These are phyloP conservation scores for Chloromonas sp. DNA, from an alignment of 163 green algal species.

Conservation along the genomic window DNA sequence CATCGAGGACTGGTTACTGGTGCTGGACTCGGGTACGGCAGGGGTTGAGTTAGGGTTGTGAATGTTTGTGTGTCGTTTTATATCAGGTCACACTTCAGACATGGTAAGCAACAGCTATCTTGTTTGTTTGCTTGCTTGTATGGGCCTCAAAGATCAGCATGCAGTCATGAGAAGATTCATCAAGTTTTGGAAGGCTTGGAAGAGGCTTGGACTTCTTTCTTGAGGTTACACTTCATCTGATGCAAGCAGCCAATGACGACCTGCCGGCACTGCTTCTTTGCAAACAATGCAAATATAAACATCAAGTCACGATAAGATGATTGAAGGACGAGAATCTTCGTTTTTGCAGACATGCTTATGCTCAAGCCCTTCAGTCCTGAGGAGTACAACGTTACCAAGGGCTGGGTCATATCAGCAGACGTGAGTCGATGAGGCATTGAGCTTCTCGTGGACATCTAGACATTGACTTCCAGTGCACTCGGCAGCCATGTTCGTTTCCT, in stretches of 20 bases:
- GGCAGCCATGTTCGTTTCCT: not conserved
- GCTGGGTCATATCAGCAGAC: slow-evolving; percentile 22
- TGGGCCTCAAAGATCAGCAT: not conserved
- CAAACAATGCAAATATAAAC: not conserved
- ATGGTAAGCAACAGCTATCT: too few species aligned
- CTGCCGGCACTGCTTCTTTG: too few species aligned
- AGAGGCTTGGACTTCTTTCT: not conserved
- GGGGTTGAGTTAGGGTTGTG: not conserved
- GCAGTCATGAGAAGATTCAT: not conserved
- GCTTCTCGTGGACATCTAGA: not conserved
- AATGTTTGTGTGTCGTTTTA: not conserved
- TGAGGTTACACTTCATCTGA: too few species aligned
- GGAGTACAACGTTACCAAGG: slow-evolving; percentile 50
- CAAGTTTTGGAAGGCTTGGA: not conserved
- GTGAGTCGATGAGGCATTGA: not conserved
- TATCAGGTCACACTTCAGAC: too few species aligned
- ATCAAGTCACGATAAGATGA: not conserved
- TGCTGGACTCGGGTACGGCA: slow-evolving; percentile 16
- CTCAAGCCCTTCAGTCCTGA: slow-evolving; percentile 45
- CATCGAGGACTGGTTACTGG: not conserved
- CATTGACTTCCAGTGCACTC: not conserved
- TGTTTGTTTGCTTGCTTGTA: not conserved
- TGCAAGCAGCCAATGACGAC: too few species aligned
- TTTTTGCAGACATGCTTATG: slow-evolving; percentile 61
- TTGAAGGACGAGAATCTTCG: not conserved